phyloP scores from a whole-genome alignment of 805 yeast genomes.

The Candida insectorum region DNA sequence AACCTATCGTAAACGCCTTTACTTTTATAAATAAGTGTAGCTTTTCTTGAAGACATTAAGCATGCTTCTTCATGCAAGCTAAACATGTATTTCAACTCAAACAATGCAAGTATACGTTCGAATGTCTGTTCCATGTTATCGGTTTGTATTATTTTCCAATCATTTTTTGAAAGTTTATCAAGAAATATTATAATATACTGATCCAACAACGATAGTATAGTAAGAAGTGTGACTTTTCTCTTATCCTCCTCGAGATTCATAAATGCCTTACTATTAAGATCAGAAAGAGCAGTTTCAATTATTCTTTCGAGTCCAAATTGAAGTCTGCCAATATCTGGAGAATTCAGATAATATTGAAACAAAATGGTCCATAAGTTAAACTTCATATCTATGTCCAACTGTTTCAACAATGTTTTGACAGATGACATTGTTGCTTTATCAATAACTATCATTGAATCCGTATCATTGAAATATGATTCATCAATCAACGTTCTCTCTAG shows the following conservation, averaged over 20 bases:
- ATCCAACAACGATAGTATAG: conserved; percentile 52
- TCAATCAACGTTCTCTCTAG: conserved; percentile 47
- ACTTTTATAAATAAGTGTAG: conserved; percentile 44
- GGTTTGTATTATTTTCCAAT: conserved; percentile 31
- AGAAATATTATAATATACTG: conserved; percentile 43
- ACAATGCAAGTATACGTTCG: conserved; percentile 22
- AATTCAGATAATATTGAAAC: conserved; percentile 48
- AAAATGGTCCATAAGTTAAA: conserved; percentile 75
- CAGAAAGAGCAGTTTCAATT: conserved; percentile 41
- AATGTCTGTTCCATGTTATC: neutral
- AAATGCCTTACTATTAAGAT: conserved; percentile 21
- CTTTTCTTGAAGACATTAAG: conserved; percentile 28
- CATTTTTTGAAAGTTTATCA: conserved; percentile 16
- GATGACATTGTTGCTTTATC: conserved; percentile 32
- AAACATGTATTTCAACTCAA: conserved; percentile 46
- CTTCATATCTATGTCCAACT: conserved; percentile 63
- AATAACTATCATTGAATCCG: conserved; percentile 1
- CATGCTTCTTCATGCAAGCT: conserved; percentile 53
- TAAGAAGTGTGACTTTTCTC: conserved; percentile 43
- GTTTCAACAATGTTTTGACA: conserved; percentile 56
- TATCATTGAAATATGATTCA: conserved; percentile 2
- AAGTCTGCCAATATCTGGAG: conserved; percentile 27
- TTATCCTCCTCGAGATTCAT: conserved; percentile 17
- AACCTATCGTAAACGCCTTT: conserved; percentile 40
- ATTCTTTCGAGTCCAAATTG: conserved; percentile 51